A percentile compares a stretch with the other conserved stretches of the same genome.
Evolutionary conservation across 768 basidiomycete species (phyloP).

Genomic region (Boletus subparvulus): DNA sequence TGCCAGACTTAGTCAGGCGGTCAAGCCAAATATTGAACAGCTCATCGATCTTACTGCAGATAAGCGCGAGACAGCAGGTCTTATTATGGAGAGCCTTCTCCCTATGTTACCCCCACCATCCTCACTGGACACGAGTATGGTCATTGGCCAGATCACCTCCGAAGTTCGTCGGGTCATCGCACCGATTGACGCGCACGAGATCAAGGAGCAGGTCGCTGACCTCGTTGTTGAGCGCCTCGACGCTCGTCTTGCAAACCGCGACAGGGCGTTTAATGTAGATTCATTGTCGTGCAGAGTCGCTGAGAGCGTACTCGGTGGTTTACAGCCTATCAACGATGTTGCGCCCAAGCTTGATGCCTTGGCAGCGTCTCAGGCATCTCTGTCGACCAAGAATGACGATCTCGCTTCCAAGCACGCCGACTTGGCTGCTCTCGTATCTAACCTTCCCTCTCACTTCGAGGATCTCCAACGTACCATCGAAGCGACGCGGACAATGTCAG

Average conservation of each 20-base stretch:
- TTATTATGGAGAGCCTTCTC: constrained; percentile 72
- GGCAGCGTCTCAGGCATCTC: constrained; percentile 41
- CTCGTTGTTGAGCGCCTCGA: constrained; percentile 84
- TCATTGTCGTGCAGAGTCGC: constrained; percentile 52
- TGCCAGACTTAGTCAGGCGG: constrained; percentile 72
- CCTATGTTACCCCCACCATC: constrained; percentile 57
- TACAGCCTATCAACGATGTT: constrained; percentile 44
- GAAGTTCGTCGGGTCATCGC: constrained; percentile 73
- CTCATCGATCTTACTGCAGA: constrained; percentile 88
- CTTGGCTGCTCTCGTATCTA: constrained; percentile 41
- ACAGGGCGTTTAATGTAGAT: constrained; percentile 67
- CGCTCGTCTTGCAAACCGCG: constrained; percentile 74
- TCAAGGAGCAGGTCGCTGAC: constrained; percentile 88
- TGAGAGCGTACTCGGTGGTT: constrained; percentile 47
- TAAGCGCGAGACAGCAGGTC: constrained; percentile 80
- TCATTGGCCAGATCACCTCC: constrained; percentile 58
- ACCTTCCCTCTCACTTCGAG: constrained; percentile 48
- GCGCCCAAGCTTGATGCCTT: constrained; percentile 42
- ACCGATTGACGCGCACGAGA: constrained; percentile 79
- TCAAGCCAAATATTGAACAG: constrained; percentile 86
- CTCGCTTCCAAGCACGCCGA: constrained; percentile 42
- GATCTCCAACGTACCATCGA: constrained; percentile 46
- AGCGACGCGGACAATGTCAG: constrained; percentile 22
- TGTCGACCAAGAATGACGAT: constrained; percentile 39
- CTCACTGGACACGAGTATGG: constrained; percentile 50